Evolutionary conservation across 73 alveolate species (phyloP).

Genomic region (Vitrella brassicaformis): DNA sequence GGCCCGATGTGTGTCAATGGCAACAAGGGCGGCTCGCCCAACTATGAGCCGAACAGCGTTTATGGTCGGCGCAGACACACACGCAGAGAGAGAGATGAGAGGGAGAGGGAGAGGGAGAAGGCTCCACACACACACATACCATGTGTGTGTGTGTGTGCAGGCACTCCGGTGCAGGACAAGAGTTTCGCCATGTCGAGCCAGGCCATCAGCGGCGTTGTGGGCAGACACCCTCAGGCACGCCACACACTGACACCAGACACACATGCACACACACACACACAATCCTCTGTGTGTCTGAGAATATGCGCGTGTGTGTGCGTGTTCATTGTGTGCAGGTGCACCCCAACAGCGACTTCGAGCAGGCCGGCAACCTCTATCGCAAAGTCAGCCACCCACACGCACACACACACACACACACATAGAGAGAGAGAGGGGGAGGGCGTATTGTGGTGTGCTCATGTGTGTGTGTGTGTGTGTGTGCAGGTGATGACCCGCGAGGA

Average conservation of each 20-base stretch:
- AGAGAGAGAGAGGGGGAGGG: too few species aligned
- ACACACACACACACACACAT: too few species aligned
- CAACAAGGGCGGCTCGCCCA: slow-evolving; percentile 56
- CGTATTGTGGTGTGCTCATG: too few species aligned
- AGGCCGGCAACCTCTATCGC: slow-evolving; percentile 62
- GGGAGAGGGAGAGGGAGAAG: too few species aligned
- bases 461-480: too few species aligned
- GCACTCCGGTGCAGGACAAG: too few species aligned
- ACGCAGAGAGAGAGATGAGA: slow-evolving; percentile 14
- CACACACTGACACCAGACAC: slow-evolving; percentile 36
- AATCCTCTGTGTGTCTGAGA: slow-evolving; percentile 6
- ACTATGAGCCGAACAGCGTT: slow-evolving; percentile 72
- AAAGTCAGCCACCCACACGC: too few species aligned
- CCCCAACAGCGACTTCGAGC: slow-evolving; percentile 47
- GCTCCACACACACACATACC: too few species aligned
- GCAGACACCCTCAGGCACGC: slow-evolving; percentile 32
- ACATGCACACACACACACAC: slow-evolving; percentile 5
- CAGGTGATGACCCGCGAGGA: slow-evolving; percentile 51
- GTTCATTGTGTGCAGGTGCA: too few species aligned
- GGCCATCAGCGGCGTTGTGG: slow-evolving; percentile 26
- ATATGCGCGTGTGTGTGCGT: slow-evolving; percentile 37
- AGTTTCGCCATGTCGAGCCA: too few species aligned
- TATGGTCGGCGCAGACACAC: slow-evolving; percentile 52
- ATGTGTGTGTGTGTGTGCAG: too few species aligned
- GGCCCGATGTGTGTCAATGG: slow-evolving; percentile 61